phyloP scores from a whole-genome alignment of 352 stramenopile species.

The Globisporangium emineosum region DNA sequence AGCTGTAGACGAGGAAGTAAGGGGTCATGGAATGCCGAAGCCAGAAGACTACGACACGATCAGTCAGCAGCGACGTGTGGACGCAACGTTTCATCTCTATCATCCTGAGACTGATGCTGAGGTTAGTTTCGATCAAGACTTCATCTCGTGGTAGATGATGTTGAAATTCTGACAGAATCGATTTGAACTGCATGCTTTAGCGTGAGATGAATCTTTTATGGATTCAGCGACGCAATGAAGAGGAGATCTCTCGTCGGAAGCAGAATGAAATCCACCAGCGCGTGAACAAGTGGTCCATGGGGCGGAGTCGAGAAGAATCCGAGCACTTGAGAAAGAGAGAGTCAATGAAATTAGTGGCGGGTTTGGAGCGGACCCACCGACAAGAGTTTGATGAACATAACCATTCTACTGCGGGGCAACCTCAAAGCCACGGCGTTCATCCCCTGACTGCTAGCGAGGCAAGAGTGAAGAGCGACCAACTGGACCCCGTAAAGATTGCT shows the following conservation, averaged over 20 bases:
- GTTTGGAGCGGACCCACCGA: conserved; percentile 33
- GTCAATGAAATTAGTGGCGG: conserved; percentile 49
- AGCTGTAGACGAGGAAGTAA: background rate
- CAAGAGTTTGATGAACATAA: conserved; percentile 15
- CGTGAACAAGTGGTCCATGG: conserved; percentile 56
- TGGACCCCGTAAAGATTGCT: background rate
- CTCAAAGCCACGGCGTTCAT: background rate
- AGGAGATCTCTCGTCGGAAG: conserved; percentile 40
- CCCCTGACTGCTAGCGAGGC: background rate
- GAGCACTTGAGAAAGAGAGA: conserved; percentile 67
- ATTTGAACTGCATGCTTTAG: conserved; percentile 16
- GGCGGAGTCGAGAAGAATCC: conserved; percentile 63
- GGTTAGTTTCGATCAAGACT: conserved; percentile 20
- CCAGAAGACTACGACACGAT: conserved; percentile 20
- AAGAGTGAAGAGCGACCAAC: background rate
- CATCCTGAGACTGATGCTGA: conserved; percentile 62
- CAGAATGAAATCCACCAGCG: conserved; percentile 42
- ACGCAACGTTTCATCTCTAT: conserved; percentile 58
- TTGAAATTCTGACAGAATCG: background rate
- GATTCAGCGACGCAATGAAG: conserved; percentile 48
- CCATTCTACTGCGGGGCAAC: background rate
- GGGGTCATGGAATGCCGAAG: conserved; percentile 8
- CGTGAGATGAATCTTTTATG: conserved; percentile 72
- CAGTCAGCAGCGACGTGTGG: conserved; percentile 27
- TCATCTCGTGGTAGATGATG: background rate